Evolutionary conservation across 1,284 basidiomycete genomes (phyloP).

Genomic region (Somion occarium): DNA sequence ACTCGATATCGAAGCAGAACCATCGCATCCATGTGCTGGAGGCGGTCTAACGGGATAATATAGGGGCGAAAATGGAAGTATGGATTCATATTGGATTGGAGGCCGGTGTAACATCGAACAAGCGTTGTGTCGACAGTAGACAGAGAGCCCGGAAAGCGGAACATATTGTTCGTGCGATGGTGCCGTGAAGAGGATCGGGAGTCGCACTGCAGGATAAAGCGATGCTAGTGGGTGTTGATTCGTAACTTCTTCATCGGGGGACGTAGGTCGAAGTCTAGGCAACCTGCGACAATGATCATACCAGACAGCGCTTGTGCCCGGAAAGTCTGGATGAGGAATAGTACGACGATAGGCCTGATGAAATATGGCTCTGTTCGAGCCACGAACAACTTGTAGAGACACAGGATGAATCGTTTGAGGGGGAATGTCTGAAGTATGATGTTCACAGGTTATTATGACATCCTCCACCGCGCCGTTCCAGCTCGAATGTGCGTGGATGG

Average conservation of each 20-base stretch:
- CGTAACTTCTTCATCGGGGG: conserved; percentile 2
- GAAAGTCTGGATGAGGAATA: conserved; percentile 18
- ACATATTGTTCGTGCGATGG: conserved; percentile 3
- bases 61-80: not conserved
- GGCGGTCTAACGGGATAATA: not conserved
- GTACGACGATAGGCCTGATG: conserved; percentile 18
- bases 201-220: conserved; percentile 19
- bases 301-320: conserved; percentile 13
- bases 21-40: not conserved
- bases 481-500: not conserved
- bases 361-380: conserved; percentile 11
- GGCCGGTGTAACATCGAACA: not conserved
- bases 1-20: not conserved
- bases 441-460: conserved; percentile 7
- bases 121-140: not conserved
- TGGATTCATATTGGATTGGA: not conserved
- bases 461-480: not conserved
- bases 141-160: not conserved
- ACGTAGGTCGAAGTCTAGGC: conserved; percentile 12
- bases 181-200: conserved; percentile 18
- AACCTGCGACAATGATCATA: conserved; percentile 15
- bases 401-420: conserved; percentile 6
- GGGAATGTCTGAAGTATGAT: not conserved
- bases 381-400: conserved; percentile 11
- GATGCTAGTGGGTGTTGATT: conserved; percentile 16